Evolutionary conservation across 75 land plant genomes (phyloP).

Genomic region (Pinus albicaulis): DNA sequence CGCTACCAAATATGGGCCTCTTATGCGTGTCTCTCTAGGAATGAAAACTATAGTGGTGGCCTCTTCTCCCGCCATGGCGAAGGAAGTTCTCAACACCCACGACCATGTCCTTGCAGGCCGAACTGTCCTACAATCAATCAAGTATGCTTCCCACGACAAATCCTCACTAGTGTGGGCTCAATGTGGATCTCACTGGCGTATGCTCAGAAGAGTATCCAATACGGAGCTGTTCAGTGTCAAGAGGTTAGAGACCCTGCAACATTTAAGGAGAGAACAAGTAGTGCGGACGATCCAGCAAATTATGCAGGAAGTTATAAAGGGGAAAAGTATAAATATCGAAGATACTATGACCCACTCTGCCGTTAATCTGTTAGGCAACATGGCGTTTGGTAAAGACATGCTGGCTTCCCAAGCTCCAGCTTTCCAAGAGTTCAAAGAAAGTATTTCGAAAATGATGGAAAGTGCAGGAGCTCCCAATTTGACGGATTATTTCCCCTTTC

Average conservation of each 20-base stretch:
- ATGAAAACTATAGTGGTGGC: conserved; percentile 22
- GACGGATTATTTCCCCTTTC: conserved; percentile 25
- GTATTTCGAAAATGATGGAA: conserved; percentile 2
- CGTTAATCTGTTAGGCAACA: conserved; percentile 22
- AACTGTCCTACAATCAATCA: not conserved
- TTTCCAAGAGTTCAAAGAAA: conserved; percentile 10
- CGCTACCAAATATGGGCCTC: conserved; percentile 30
- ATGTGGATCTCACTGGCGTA: conserved; percentile 19
- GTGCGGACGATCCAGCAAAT: not conserved
- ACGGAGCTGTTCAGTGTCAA: conserved; percentile 18
- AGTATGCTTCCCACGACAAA: not conserved
- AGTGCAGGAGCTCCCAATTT: conserved; percentile 19
- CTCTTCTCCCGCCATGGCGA: conserved; percentile 32
- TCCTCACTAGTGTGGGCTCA: conserved; percentile 5
- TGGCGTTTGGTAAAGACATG: conserved; percentile 15
- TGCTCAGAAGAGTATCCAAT: conserved; percentile 14
- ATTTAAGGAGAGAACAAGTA: conserved; percentile 12
- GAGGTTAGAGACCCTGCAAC: conserved; percentile 10
- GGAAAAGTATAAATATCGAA: conserved; percentile 13
- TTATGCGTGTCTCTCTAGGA: conserved; percentile 33
- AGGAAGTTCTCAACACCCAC: conserved; percentile 30
- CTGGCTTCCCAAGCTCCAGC: conserved; percentile 7
- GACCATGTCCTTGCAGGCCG: conserved; percentile 28
- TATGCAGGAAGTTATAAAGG: not conserved
- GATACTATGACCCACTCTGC: conserved; percentile 4